Conservation (phyloP, 257 asterid genomes). For the Penstemon newberryi region DNA sequence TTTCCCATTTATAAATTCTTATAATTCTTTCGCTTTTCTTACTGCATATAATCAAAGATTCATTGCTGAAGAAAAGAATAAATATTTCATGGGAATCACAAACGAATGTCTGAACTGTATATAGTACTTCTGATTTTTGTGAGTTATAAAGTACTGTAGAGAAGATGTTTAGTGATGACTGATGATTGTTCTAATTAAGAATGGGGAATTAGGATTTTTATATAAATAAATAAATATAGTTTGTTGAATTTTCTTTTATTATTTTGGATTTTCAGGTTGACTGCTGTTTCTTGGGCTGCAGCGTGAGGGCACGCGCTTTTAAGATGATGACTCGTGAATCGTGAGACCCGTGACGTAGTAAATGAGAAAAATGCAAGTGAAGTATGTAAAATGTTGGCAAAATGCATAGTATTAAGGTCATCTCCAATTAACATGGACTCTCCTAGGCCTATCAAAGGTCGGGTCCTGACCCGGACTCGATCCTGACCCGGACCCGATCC, state of each 20-base stretch:
- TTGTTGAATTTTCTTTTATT: constrained; percentile 25
- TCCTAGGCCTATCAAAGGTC: no score
- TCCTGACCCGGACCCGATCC: no score
- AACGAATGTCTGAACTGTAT: constrained; percentile 9
- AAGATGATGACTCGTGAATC: neutral
- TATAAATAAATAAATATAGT: neutral
- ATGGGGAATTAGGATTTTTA: no score
- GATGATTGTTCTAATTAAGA: neutral
- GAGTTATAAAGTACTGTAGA: neutral
- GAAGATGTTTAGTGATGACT: constrained; percentile 6
- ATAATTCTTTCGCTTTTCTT: constrained; percentile 1
- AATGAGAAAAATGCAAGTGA: no score
- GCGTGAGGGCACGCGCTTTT: constrained; percentile 24
- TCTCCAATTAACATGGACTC: no score
- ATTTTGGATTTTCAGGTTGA: constrained; percentile 40
- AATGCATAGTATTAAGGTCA: no score
- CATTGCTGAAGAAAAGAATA: constrained; percentile 3
- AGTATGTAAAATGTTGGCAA: no score
- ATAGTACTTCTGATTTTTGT: neutral
- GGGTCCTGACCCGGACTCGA: no score
- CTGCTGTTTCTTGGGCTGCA: constrained; percentile 15
- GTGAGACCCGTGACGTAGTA: neutral
- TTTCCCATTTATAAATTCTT: constrained; percentile 36
- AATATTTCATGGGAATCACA: neutral
- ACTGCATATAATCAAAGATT: constrained; percentile 30